Evolutionary conservation across 75 land plant species (phyloP).

Genomic region (Adiantum capillusveneris): DNA sequence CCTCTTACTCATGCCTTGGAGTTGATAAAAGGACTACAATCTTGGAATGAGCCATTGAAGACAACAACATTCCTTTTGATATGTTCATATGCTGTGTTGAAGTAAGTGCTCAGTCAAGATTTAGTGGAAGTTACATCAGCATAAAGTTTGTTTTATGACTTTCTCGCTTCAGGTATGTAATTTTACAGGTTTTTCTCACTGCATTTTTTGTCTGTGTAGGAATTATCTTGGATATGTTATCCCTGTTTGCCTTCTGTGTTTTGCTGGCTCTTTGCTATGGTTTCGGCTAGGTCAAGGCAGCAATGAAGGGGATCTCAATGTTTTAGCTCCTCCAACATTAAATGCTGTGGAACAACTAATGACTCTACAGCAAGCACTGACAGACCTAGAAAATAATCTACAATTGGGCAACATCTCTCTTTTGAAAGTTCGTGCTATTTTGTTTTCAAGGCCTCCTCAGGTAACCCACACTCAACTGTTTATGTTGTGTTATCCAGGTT

Average conservation of each 20-base stretch:
- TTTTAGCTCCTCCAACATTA: constrained; percentile 66
- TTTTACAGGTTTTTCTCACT: neutral
- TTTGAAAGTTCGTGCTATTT: constrained; percentile 70
- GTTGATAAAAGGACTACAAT: constrained; percentile 38
- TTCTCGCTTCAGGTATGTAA: neutral
- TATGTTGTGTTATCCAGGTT: no score
- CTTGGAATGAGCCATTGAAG: constrained; percentile 77
- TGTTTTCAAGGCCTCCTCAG: constrained; percentile 73
- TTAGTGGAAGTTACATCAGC: neutral
- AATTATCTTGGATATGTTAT: constrained; percentile 56
- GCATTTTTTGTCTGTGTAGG: constrained; percentile 22
- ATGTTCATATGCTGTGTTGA: constrained; percentile 44
- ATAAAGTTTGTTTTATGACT: neutral
- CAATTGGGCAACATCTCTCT: constrained; percentile 80
- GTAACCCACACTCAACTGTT: no score
- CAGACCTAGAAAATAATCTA: constrained; percentile 62
- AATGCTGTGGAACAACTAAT: constrained; percentile 84
- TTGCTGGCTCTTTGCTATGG: constrained; percentile 56
- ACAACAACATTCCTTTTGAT: constrained; percentile 56
- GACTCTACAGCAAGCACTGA: constrained; percentile 79
- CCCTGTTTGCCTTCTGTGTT: constrained; percentile 34
- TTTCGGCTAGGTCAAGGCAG: constrained; percentile 47
- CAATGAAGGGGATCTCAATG: constrained; percentile 42
- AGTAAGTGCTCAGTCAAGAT: constrained; percentile 29
- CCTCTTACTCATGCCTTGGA: constrained; percentile 42